Base-by-base conservation (phyloP, 305 asterid genomes). In the Fraxinus dipetala region DNA sequence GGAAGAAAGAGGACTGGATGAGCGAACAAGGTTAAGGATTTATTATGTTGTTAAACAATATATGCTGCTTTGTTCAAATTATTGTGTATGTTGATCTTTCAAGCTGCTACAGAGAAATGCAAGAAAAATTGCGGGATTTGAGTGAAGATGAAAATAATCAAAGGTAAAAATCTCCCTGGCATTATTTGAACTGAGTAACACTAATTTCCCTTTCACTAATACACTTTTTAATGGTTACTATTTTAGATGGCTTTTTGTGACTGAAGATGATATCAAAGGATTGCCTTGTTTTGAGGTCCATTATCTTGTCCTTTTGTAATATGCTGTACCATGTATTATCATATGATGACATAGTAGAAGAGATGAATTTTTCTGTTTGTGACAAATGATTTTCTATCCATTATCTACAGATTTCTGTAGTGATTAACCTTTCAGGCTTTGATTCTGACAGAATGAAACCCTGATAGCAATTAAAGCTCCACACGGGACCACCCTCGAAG, bases 401-500 rank as follows among this genome's bases (percentile, higher is more conserved):
- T 31, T 18, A 69, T 10, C 9, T 65, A 5, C 34, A 14, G 31
- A 56, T 20, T 30, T 48, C 78, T 35, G 51, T 13, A 26, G 38
- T 3, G 38, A 2, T 63, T 56, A 20, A 81, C 77, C 74, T 74
- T 86, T 76, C 80, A 80, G 34, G 70, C 75, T 9, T 74, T 67
- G 28, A 43, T 59, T 84, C 79, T 81, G 83, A 86, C 91, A 95
- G 99, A 93, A 93, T 90, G 92, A 94, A 90, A 95, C 98, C 78
- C 90, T 95, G 45, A 93, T 95, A 85, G 99, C 99, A 51, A 88
- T 95, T 87, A 95, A 95, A 92, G 99, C 99, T 72, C 98, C 98
- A 32, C 99, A 95, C 78, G 98, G 98, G 32, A 95, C 98, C 40
- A 95, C 98, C 79, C 92, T 95, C 28, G 99, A 95, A 90, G 99